Evolutionary conservation across 805 yeast genomes (phyloP), one percentile per base, ranked within the genome.

Genomic region (Cyberlindnera japonica): DNA sequence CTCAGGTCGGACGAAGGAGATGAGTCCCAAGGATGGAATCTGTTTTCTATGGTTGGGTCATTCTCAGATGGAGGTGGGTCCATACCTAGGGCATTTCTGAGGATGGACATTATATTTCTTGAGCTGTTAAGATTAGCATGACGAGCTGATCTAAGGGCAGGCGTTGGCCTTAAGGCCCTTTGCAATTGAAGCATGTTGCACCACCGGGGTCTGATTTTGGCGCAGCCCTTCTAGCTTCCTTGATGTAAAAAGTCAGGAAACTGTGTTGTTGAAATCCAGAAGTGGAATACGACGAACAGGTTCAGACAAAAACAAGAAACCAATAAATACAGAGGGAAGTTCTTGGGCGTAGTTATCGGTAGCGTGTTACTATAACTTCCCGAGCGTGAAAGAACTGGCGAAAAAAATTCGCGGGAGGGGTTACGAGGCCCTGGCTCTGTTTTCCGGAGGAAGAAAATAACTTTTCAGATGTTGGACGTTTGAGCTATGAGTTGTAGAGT

Each of bases 11-110:
- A 84, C 19, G 81, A 76, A 2, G 98, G 97, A 2, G 96, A 86
- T 44, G 83, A 81, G 57, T 91, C 97, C 97, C 97, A 90, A 21
- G 79, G 79, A 58, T 86, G 84, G 58, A 84, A 84, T 55, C 91
- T 65, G 59, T 83, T 82, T 51, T 79, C 83, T 15, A 72, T 73
- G 1, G 86, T 80, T 19, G 93, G 91, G 26, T 73, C 79, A 50
- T 78, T 77, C 25, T 77, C 78, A 1, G 81, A 74, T 11, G 77
- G 68, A 17, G 84, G 83, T 4, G 81, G 79, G 47, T 78, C 85
- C 58, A 81, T 57, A 0, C 81, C 81, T 17, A 75, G 57, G 3
- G 76, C 74, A 43, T 68, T 69, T 49, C 71, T 62, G 15, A 68
- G 62, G 47, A 71, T 60, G 6, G 66, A 64, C 58, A 66, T 57